Conservation (phyloP, 2,329 filamentous ascomycete species). For the Pseudogymnoascus sp. region DNA sequence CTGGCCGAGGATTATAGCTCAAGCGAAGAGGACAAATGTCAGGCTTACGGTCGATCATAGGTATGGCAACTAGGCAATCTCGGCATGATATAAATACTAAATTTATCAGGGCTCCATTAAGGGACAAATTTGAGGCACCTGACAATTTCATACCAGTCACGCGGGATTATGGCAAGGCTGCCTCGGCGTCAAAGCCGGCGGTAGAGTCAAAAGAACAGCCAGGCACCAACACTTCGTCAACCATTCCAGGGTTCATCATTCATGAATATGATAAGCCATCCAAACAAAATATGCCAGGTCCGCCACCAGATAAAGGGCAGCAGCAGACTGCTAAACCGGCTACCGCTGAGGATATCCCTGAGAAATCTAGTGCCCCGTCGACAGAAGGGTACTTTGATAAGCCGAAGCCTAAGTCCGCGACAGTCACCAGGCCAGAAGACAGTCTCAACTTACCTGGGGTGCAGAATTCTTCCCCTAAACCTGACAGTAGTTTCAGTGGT, state of each 20-base stretch:
- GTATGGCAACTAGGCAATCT: conserved; percentile 12
- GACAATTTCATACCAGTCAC: conserved; percentile 1
- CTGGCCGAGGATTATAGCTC: conserved; percentile 21
- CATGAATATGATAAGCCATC: not conserved
- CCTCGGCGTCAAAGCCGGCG: not conserved
- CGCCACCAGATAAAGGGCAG: not conserved
- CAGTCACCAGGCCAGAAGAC: not conserved
- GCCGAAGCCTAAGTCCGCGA: not conserved
- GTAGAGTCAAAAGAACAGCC: not conserved
- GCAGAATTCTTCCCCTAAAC: not conserved
- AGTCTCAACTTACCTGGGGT: not conserved
- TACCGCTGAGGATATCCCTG: not conserved
- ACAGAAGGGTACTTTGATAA: not conserved
- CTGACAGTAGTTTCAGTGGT: conserved; percentile 11
- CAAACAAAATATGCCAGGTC: not conserved
- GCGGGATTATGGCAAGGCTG: not conserved
- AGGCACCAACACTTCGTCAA: not conserved
- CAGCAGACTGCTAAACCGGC: not conserved
- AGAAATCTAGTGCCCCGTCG: not conserved
- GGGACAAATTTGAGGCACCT: conserved; percentile 9
- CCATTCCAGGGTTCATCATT: not conserved
- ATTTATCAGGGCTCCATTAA: not conserved
- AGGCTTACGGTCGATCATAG: conserved; percentile 16
- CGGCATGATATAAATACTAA: not conserved
- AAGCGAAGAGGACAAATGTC: conserved; percentile 16